Base-by-base conservation (phyloP, 108 stramenopile genomes). In the Nitzschia sp. region DNA sequence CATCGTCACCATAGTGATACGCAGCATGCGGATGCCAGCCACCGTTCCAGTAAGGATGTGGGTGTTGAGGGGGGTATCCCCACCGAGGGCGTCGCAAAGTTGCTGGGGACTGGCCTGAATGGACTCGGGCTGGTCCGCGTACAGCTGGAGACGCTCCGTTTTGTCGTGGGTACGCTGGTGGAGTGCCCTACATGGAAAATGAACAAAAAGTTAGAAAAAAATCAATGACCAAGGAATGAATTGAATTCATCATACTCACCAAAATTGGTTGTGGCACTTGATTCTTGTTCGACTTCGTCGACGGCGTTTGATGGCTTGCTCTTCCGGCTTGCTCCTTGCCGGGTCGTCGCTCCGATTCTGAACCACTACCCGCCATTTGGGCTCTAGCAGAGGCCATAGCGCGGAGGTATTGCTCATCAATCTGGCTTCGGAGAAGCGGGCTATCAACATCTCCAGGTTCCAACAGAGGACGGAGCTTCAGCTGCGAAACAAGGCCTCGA, bases 371-470 rank as follows among this genome's bases (percentile, higher is more conserved):
- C 32, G 70, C 70, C 60, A 89, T 75, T 67, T 94, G 83, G 47
- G 82, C 83, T 63, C 87, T 82, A 1, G 82, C 79, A 9, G 75
- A 36, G 27, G 79, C 73, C 79, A 94, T 91, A 11, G 89, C 90
- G 31, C 84, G 85, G 51, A 90, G 73, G 59, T 89, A 88, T 31
- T 84, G 74, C 19, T 83, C 80, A 33, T 91, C 89, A 46, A 94
- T 88, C 65, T 91, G 88, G 53, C 78, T 85, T 42, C 84, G 77
- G 23, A 90, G 58, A 31, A 91, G 66, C 30, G 90, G 78, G 61
- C 88, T 87, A 9, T 87, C 81, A 3, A 87, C 68, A 63, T 94
- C 90, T 0, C 83, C 78, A 0, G 83, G 83, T 58, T 90, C 88
- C 5, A 54, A 23, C 1, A 88, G 30, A 23, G 80, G 75, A 19